Evolutionary conservation across 805 yeast genomes (phyloP).

Genomic region (Hanseniaspora taiwanica): DNA sequence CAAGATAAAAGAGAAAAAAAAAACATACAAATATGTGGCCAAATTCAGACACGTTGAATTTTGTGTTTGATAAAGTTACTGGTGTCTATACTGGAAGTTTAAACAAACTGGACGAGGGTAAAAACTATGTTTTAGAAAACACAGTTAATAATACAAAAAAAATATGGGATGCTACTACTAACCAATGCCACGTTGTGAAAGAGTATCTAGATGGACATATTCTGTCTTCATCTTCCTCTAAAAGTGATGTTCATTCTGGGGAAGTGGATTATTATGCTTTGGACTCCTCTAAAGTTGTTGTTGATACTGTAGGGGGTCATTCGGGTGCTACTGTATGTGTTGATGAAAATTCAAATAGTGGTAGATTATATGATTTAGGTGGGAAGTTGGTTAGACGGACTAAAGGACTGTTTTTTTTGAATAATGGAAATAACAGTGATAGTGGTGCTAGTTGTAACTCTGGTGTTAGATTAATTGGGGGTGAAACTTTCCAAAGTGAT

Average conservation of each 20-base stretch:
- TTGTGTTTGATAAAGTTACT: not conserved
- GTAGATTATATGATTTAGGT: not conserved
- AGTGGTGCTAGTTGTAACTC: not conserved
- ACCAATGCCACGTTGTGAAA: not conserved
- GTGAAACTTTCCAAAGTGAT: too few species aligned
- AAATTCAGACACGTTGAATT: conserved; percentile 1
- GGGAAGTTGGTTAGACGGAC: not conserved
- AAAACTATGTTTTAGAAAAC: not conserved
- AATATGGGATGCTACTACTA: not conserved
- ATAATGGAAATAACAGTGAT: not conserved
- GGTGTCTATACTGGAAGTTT: not conserved
- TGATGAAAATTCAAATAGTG: not conserved
- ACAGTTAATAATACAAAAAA: not conserved
- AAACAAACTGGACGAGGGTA: not conserved
- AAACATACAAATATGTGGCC: conserved; percentile 1
- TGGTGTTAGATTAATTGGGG: too few species aligned
- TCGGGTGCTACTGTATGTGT: not conserved
- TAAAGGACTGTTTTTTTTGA: not conserved
- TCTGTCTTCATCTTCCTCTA: not conserved
- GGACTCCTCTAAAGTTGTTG: too few species aligned
- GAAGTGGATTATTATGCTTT: not conserved
- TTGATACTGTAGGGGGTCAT: too few species aligned
- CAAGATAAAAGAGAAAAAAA: not conserved
- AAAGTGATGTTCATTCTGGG: not conserved
- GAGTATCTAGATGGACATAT: not conserved